Evolutionary conservation across 208 protist species (phyloP), one percentile per base, ranked within the genome.

Genomic region (Crithidia fasciculata): DNA sequence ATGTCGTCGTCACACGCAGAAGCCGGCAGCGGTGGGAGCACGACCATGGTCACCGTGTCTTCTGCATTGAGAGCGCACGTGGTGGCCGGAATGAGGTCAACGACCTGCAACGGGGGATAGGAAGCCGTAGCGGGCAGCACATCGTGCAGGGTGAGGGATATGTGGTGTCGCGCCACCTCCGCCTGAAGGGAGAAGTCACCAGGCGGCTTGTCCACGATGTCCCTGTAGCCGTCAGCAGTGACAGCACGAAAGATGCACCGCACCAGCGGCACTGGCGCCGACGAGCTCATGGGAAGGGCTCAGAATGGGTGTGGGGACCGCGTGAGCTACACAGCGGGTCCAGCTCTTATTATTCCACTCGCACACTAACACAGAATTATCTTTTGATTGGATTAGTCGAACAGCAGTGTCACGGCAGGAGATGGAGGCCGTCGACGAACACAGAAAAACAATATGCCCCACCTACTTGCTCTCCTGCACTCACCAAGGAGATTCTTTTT

Each of bases 21-120:
- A 28, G 28, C 41, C 15, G 39, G 18, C 3, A 9, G 16, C 8
- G 90, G 90, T 19, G 87, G 87, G 10, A 95, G 74, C 2, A 95
- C 87, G 45, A 95, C 75, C 55, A 91, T 75, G 10, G 87, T 95
- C 0, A 80, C 85, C 13, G 49, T 62, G 5, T 86, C 82, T 18
- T 73, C 66, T 5, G 53, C 49, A 12, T 47, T 72, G 8, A 92
- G 65, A 5, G 44, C 40, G 53, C 82, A 84, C 52, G 39, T 19
- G 2, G 90, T 95, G 16, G 86, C 82, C 0, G 90, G 90, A 16
- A 83, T 76, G 4, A 92, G 66, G 67, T 95, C 90, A 19, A 91
- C 76, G 0, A 93, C 87, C 3, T 45, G 74, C 43, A 95, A 65
- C 10, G 59, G 65, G 5, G 84, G 86, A 67, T 89, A 88, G 15